Evolutionary conservation across 805 yeast species (phyloP), one percentile per base, ranked within the genome.

Genomic region (Suhomyces vadensis): DNA sequence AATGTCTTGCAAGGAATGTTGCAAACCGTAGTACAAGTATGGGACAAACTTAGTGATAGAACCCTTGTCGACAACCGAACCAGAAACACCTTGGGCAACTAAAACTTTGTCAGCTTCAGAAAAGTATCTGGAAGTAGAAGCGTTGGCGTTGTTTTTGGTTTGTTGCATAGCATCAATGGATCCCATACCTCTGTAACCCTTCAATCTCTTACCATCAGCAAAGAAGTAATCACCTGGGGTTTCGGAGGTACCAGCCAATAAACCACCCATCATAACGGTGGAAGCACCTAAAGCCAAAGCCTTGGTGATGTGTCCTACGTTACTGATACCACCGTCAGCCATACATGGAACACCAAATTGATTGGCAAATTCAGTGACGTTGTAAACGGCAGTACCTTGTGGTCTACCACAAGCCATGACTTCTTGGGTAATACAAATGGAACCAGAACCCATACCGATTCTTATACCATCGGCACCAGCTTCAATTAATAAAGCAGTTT

Each of bases 331-430:
- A 79, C 99, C 99, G 68, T 94, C 99, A 55, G 99, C 99, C 59
- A 94, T 90, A 73, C 96, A 87, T 66, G 99, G 98, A 54, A 94
- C 96, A 67, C 99, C 99, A 65, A 92, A 94, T 68, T 83, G 80
- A 72, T 83, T 85, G 55, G 98, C 95, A 65, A 94, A 91, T 75
- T 92, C 91, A 53, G 94, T 79, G 44, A 94, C 99, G 55, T 82
- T 85, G 79, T 81, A 91, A 43, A 94, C 98, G 49, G 99, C 99
- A 55, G 98, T 90, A 74, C 98, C 99, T 78, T 94, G 99, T 50
- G 99, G 99, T 80, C 99, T 90, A 74, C 99, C 99, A 75, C 97
- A 95, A 42, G 99, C 99, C 99, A 94, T 94, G 49, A 94, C 99
- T 76, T 94, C 99, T 77, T 94, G 99, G 42, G 99, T 94, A 67